Evolutionary conservation across 495 filamentous ascomycete species (phyloP).

Genomic region (Penicillium arizonense): DNA sequence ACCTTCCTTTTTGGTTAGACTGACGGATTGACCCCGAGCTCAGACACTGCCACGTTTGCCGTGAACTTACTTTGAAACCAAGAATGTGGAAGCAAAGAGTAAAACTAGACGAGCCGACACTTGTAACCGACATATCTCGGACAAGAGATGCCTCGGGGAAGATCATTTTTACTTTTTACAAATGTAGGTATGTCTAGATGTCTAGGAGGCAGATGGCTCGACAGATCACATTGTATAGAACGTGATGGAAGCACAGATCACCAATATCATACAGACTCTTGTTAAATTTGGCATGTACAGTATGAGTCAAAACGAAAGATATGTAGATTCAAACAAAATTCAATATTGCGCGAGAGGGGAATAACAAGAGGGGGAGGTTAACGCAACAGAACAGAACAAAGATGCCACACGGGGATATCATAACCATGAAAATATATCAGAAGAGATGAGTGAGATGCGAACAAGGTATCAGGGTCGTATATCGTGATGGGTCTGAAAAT

Average conservation of each 20-base stretch:
- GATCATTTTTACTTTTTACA: background rate
- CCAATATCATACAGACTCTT: background rate
- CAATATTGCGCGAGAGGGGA: background rate
- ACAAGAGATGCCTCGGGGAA: background rate
- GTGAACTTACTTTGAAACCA: background rate
- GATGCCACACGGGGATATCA: slow-evolving; percentile 4
- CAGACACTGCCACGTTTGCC: slow-evolving; percentile 16
- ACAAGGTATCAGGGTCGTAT: slow-evolving; percentile 25
- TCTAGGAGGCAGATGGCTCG: background rate
- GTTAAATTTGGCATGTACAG: background rate
- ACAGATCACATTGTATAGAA: background rate
- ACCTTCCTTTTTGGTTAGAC: background rate
- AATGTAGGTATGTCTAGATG: background rate
- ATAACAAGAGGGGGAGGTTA: background rate
- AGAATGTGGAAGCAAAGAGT: slow-evolving; percentile 10
- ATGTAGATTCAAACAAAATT: background rate
- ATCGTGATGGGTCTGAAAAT: slow-evolving; percentile 12
- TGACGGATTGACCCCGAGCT: background rate
- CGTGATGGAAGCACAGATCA: background rate
- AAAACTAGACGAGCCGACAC: background rate
- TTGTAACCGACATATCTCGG: background rate
- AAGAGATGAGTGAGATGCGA: slow-evolving; percentile 5
- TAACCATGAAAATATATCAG: slow-evolving; percentile 1
- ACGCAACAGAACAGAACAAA: background rate
- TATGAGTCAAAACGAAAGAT: background rate